Conservation (phyloP, 2,329 filamentous ascomycete genomes). For the Scedosporium boydii region DNA sequence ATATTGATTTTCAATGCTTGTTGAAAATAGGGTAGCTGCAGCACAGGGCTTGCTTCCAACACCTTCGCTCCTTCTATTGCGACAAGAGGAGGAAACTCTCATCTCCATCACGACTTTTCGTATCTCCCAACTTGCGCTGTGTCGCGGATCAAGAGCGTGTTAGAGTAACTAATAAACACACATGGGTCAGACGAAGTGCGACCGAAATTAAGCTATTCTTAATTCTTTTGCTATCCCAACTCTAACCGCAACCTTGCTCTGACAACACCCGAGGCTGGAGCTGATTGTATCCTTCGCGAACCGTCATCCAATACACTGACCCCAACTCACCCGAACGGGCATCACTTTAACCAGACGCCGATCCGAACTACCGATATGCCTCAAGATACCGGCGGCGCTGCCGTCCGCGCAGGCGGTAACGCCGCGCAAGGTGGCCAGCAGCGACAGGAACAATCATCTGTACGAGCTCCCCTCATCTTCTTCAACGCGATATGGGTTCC, state of each 20-base stretch:
- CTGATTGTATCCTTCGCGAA: not conserved
- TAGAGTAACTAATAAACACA: too few species aligned
- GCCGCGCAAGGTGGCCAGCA: constrained; percentile 1
- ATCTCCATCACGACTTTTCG: not conserved
- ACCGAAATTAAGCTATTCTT: too few species aligned
- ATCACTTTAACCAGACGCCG: not conserved
- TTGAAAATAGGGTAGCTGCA: not conserved
- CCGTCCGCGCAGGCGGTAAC: constrained; percentile 6
- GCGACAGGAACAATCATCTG: not conserved
- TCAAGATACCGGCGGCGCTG: not conserved
- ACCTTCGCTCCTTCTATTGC: not conserved
- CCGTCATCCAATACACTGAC: not conserved
- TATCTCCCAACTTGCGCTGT: not conserved
- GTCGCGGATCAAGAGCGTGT: too few species aligned
- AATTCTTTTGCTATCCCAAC: too few species aligned
- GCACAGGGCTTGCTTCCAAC: not conserved
- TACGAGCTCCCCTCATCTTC: not conserved
- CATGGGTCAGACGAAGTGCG: too few species aligned
- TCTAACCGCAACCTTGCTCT: too few species aligned
- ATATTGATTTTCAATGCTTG: not conserved
- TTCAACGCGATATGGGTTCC: not conserved
- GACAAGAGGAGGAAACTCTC: not conserved
- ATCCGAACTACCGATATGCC: constrained; percentile 1
- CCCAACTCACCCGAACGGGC: not conserved
- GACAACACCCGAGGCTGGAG: too few species aligned